A percentile compares a stretch with the other conserved stretches of the same genome.
Evolutionary conservation across 208 protist genomes (phyloP).

Genomic region (Tritrichomonas foetus): DNA sequence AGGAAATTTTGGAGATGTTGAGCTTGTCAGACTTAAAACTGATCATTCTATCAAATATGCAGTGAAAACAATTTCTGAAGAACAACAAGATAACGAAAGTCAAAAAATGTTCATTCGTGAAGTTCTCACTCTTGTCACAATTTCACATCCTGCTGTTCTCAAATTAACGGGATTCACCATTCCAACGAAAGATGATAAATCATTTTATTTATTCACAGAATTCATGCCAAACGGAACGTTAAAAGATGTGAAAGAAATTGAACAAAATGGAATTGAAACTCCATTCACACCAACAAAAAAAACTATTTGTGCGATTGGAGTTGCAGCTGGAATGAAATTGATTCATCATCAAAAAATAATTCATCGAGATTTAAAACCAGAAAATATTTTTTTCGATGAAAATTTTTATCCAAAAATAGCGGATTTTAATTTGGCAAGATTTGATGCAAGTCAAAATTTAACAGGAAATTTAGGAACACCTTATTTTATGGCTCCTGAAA

Average conservation of each 20-base stretch:
- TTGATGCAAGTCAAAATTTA: background rate
- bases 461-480: background rate
- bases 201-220: background rate
- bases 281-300: background rate
- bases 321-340: background rate
- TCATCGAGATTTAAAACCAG: background rate
- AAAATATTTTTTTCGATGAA: background rate
- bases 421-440: background rate
- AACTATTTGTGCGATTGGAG: background rate
- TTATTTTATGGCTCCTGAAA: constrained; percentile 11
- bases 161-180: too few relatives aligned
- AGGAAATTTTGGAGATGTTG: too few relatives aligned
- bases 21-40: too few relatives aligned
- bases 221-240: background rate
- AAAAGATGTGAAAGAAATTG: background rate
- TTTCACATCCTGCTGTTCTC: too few relatives aligned
- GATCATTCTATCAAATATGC: too few relatives aligned
- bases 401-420: background rate
- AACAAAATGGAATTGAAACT: background rate
- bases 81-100: too few relatives aligned
- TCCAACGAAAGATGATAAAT: background rate
- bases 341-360: background rate
- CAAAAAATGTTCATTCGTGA: too few relatives aligned
- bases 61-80: too few relatives aligned
- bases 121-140: too few relatives aligned